Base-by-base conservation (phyloP, 83 land plant genomes). In the Diphasiastrum complanatum region DNA sequence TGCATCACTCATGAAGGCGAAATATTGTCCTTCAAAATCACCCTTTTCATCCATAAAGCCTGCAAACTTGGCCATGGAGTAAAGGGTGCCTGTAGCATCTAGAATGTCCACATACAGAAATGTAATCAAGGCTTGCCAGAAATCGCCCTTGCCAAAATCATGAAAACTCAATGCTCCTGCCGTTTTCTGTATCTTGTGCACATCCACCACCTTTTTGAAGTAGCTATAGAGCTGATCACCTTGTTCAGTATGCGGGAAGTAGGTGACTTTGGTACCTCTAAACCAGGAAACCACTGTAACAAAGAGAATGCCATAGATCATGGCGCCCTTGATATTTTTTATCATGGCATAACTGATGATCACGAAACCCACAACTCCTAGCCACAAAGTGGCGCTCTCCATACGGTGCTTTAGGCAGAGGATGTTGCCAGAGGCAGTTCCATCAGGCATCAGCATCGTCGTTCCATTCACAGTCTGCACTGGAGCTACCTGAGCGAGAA, bases 41-140 rank as follows among this genome's bases (percentile, higher is more conserved):
- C 53, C 53, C 24, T 49, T 20, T 18, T 50, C 53, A 24, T 50
- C 53, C 53, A 50, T 24, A 23, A 50, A 50, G 0, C 53, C 53
- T 24, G 53, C 53, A 50, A 50, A 50, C 23, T 50, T 50, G 11
- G 53, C 53, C 53, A 50, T 50, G 16, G 53, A 50, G 53, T 50
- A 50, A 24, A 50, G 53, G 25, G 53, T 50, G 16, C 53, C 53
- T 18, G 53, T 50, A 23, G 53, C 22, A 24, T 50, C 53, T 18
- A 50, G 23, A 18, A 50, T 24, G 22, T 50, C 53, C 53, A 50
- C 53, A 50, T 50, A 50, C 12, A 50, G 53, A 24, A 50, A 50
- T 10, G 53, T 50, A 24, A 50, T 24, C 24, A 50, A 24, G 12
- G 53, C 53, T 16, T 16, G 22, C 53, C 53, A 50, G 22, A 50